Evolutionary conservation across 345 rosid genomes (phyloP), one percentile per base, ranked within the genome.

Genomic region (Acer saccharum): DNA sequence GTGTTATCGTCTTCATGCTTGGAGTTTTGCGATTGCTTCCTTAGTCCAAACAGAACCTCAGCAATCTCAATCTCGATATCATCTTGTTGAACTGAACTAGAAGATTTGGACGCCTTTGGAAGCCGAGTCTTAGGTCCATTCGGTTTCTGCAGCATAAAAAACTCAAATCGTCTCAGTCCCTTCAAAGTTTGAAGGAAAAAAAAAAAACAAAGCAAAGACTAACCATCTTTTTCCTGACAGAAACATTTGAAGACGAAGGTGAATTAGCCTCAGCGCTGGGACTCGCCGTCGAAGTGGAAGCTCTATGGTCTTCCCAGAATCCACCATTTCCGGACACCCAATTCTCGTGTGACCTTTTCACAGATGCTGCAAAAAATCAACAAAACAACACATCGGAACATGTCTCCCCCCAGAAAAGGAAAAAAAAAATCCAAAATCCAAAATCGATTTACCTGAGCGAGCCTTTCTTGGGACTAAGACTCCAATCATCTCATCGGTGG

Each of bases 51-150:
- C 62, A 89, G 81, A 58, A 90, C 89, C 80, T 90, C 90, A 0
- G 94, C 94, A 35, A 90, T 85, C 78, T 90, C 92, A 74, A 90
- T 81, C 88, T 90, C 94, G 18, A 90, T 76, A 74, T 85, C 90
- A 17, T 89, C 88, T 72, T 89, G 85, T 72, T 89, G 84, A 23
- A 21, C 72, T n/a, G 87, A 69, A 63, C 76, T 81, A 4, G 86
- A 75, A 23, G 85, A 80, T 71, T 78, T 87, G 16, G 86, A 79
- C 54, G 69, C 71, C 77, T 86, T 85, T 0, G 87, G 86, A 61
- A 81, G 69, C 69, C 83, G 77, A 69, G 81, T 82, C 83, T 79
- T 86, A 20, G 85, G 63, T 79, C 86, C 84, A 76, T 71, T 84
- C 18, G 71, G 67, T 65, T 81, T 83, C 89, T 88, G 77, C 11